Evolutionary conservation across 2,329 filamentous ascomycete species (phyloP), one percentile per base, ranked within the genome.

Genomic region (Arthrobotrys megalospora): DNA sequence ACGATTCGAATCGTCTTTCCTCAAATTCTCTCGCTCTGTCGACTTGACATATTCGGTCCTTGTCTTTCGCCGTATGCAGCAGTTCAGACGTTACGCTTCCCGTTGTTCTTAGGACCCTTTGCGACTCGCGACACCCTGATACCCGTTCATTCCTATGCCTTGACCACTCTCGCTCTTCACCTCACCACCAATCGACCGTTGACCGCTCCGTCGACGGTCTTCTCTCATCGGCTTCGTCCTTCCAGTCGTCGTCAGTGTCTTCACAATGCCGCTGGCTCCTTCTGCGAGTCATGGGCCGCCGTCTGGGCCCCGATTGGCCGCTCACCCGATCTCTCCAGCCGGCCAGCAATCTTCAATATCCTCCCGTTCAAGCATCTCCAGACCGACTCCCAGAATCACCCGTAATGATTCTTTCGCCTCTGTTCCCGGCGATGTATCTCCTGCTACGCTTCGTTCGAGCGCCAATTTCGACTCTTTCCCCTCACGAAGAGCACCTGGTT

Each of bases 221-320:
- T 36, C 36, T 10, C 24, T 24, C 24, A 38, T 6, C 21, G 34
- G 8, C n/a, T n/a, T 32, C 47, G 24, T 24, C 34, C 21, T 43
- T 32, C n/a, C 48, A n/a, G 24, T n/a, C 34, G 24, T n/a, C 34
- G 6, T 38, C 65, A 19, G 2, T 10, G 52, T 43, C 8, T n/a
- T 52, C 58, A 58, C 36, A 34, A 77, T 77, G 73, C 73, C 73
- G 58, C 60, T 77, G 73, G 73, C 50, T 34, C 73, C 73, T 55
- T 55, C 50, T 28, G 16, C 55, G 34, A 55, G 62, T 50, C 50
- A 71, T 16, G 66, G 58, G 12, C 58, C 47, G 14, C 50, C 73
- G 28, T 45, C 52, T 7, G 73, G 66, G 10, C 73, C 60, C 53
- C 73, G 73, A 77, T 71, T 77, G 73, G 73, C 73, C 43, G 58